These are phyloP conservation scores for Botryotinia narcissicola DNA, from an alignment of 2,329 filamentous ascomycete genomes.

Conservation along the genomic window DNA sequence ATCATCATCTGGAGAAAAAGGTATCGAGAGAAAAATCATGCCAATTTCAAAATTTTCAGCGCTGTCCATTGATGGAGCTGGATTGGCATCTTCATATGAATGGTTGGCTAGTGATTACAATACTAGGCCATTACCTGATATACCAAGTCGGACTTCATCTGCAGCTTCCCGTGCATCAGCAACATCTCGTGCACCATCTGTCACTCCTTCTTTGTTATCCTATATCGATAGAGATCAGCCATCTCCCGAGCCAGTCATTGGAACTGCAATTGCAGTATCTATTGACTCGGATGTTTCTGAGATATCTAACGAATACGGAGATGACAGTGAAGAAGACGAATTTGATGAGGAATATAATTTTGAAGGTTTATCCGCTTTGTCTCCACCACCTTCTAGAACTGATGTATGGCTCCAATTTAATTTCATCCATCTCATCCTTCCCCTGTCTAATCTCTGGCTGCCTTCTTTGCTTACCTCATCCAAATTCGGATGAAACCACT, in stretches of 20 bases:
- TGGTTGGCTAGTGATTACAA: constrained; percentile 14
- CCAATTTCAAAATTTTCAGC: not conserved
- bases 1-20: not conserved
- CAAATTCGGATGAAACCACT: not conserved
- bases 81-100: not conserved
- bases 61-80: constrained; percentile 4
- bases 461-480: not conserved
- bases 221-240: constrained; percentile 25
- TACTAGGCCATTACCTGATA: constrained; percentile 14
- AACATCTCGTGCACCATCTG: constrained; percentile 24
- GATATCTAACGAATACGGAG: not conserved
- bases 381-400: not conserved
- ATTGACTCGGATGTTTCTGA: constrained; percentile 15
- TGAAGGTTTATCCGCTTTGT: constrained; percentile 5
- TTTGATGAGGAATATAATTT: not conserved
- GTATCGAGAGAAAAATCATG: not conserved
- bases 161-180: constrained; percentile 14
- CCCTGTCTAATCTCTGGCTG: not conserved
- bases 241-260: constrained; percentile 27
- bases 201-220: constrained; percentile 25
- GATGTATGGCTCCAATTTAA: not conserved
- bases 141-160: constrained; percentile 15
- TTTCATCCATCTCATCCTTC: not conserved
- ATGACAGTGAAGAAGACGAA: not conserved
- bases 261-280: constrained; percentile 23